These are phyloP conservation scores for Barbatosphaeria neglecta DNA, from an alignment of 495 filamentous ascomycete species.

Conservation along the genomic window DNA sequence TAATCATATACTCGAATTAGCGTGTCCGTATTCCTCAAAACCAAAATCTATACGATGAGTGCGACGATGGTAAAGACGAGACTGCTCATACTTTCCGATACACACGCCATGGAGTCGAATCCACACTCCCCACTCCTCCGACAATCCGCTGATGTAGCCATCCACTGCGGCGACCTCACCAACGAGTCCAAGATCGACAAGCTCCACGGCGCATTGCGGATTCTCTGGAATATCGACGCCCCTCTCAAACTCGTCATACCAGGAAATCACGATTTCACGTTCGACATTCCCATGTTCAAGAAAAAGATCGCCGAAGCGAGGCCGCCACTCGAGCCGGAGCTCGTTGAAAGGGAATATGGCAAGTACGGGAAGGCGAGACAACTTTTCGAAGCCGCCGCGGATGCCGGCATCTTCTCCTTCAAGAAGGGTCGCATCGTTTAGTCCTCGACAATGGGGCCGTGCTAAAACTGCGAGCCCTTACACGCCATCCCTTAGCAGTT, in stretches of 20 bases:
- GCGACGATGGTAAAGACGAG: no score
- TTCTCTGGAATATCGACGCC: slow-evolving; percentile 44
- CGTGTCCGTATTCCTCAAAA: no score
- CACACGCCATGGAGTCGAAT: no score
- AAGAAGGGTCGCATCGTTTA: slow-evolving; percentile 53
- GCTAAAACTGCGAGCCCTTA: slow-evolving; percentile 58
- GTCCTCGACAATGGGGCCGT: slow-evolving; percentile 42
- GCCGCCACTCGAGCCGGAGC: slow-evolving; percentile 2
- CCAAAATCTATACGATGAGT: no score
- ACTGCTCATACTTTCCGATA: no score
- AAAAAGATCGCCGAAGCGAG: slow-evolving; percentile 5
- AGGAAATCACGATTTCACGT: slow-evolving; percentile 64
- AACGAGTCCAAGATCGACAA: slow-evolving; percentile 41
- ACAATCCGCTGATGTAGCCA: slow-evolving; percentile 48
- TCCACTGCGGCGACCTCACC: slow-evolving; percentile 65
- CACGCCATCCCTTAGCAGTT: slow-evolving; percentile 45
- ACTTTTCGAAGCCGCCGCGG: slow-evolving; percentile 23
- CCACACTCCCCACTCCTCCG: no score
- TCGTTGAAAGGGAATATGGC: slow-evolving; percentile 10
- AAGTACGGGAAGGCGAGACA: slow-evolving; percentile 7
- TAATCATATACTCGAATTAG: no score
- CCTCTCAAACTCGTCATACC: slow-evolving; percentile 64
- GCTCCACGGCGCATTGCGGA: slow-evolving; percentile 35
- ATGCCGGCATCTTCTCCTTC: slow-evolving; percentile 49
- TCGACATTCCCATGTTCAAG: slow-evolving; percentile 39